A percentile compares a stretch with the other conserved stretches of the same genome.
Conservation (phyloP, 2,329 filamentous ascomycete species). For the Fusarium xyrophilum region DNA sequence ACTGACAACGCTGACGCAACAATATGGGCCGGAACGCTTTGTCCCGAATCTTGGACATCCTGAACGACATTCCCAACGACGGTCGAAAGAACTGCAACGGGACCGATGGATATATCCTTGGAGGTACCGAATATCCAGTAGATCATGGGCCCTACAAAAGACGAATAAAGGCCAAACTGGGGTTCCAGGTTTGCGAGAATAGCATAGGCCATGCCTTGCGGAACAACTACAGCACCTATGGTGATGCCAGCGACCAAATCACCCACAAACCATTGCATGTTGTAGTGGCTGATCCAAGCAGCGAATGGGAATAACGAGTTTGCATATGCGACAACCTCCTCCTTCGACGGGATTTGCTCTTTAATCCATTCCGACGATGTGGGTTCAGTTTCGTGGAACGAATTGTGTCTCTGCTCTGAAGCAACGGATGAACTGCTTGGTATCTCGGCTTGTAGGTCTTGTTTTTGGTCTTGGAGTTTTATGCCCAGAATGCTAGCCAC, state of each 20-base stretch:
- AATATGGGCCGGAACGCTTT: conserved; percentile 65
- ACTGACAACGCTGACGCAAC: conserved; percentile 82
- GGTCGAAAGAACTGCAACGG: conserved; percentile 94
- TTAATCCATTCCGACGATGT: conserved; percentile 75
- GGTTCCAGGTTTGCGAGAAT: conserved; percentile 78
- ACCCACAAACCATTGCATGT: conserved; percentile 84
- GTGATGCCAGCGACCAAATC: conserved; percentile 81
- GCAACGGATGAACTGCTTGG: conserved; percentile 81
- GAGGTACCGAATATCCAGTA: conserved; percentile 99
- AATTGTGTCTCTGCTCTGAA: conserved; percentile 74
- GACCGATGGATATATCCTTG: conserved; percentile 97
- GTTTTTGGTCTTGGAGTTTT: conserved; percentile 69
- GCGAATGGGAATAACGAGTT: conserved; percentile 83
- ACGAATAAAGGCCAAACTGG: conserved; percentile 83
- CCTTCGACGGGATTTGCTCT: conserved; percentile 65
- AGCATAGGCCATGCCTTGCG: conserved; percentile 96
- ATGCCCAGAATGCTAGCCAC: conserved; percentile 84
- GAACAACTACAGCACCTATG: conserved; percentile 77
- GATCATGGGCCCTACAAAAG: conserved; percentile 91
- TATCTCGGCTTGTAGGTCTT: conserved; percentile 62
- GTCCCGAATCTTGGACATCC: conserved; percentile 63
- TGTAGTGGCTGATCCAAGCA: conserved; percentile 89
- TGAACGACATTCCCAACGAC: conserved; percentile 83
- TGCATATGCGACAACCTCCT: conserved; percentile 66
- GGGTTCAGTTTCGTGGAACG: conserved; percentile 84